These are phyloP conservation scores for Xylaria telfairii DNA, from an alignment of 495 filamentous ascomycete genomes.

Conservation along the genomic window DNA sequence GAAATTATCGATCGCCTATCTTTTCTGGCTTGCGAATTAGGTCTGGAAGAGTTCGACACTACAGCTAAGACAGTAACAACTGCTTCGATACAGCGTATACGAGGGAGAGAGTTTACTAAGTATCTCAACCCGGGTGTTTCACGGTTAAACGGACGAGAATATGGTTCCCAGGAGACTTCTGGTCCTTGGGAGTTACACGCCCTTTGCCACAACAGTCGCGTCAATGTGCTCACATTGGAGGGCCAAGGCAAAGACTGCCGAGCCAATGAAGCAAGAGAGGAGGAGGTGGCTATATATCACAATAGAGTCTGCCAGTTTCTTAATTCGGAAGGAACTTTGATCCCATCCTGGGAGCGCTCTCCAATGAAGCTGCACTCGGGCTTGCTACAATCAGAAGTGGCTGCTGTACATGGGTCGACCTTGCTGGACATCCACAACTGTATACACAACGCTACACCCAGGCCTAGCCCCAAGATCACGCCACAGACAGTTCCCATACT, in stretches of 20 bases:
- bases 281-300: constrained; percentile 11
- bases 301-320: constrained; percentile 23
- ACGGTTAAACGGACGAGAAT: neutral
- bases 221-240: constrained; percentile 22
- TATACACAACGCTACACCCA: neutral
- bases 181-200: constrained; percentile 35
- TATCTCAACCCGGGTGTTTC: neutral
- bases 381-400: constrained; percentile 26
- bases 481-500: neutral
- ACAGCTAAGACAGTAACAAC: constrained; percentile 5
- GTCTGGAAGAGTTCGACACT: neutral
- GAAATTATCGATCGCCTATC: constrained; percentile 7
- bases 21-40: neutral
- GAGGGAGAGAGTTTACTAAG: neutral
- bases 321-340: constrained; percentile 24
- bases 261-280: constrained; percentile 14
- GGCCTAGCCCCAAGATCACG: neutral
- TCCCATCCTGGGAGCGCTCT: constrained; percentile 28
- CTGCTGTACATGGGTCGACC: constrained; percentile 26
- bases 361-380: constrained; percentile 22
- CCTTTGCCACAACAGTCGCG: constrained; percentile 30
- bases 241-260: constrained; percentile 4
- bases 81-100: neutral
- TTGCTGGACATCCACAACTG: constrained; percentile 16
- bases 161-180: constrained; percentile 16